Evolutionary conservation across 1,284 basidiomycete genomes (phyloP).

Genomic region (Boletus sp.): DNA sequence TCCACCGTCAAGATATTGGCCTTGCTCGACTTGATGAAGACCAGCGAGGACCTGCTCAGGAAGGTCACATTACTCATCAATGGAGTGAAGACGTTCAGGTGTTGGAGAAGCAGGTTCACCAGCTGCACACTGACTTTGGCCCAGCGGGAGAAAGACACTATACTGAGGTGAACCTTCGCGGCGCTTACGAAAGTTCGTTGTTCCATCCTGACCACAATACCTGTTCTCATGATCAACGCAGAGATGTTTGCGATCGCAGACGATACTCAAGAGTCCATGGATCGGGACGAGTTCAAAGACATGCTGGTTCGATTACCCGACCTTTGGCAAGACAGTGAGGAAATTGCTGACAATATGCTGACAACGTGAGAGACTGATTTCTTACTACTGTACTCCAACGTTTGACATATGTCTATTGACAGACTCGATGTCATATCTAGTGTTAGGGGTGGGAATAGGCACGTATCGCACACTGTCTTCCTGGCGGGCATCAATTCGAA

Average conservation of each 20-base stretch:
- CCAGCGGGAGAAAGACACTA: conserved; percentile 44
- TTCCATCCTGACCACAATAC: neutral
- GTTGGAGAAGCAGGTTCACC: conserved; percentile 32
- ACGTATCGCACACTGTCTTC: conserved; percentile 50
- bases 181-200: conserved; percentile 47
- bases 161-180: conserved; percentile 45
- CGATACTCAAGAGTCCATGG: conserved; percentile 30
- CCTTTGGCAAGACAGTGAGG: conserved; percentile 51
- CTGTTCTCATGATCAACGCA: conserved; percentile 24
- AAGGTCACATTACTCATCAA: conserved; percentile 20
- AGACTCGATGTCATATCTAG: conserved; percentile 63
- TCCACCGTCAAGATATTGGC: conserved; percentile 43
- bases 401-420: conserved; percentile 1
- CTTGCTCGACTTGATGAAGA: conserved; percentile 13
- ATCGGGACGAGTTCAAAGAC: conserved; percentile 42
- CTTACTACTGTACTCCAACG: neutral
- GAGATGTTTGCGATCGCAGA: conserved; percentile 38
- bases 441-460: conserved; percentile 44
- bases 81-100: conserved; percentile 44
- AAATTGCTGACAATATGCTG: conserved; percentile 47
- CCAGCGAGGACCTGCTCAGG: neutral
- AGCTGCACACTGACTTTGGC: conserved; percentile 38
- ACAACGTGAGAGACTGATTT: conserved; percentile 44
- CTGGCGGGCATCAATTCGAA: conserved; percentile 51
- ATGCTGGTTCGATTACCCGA: conserved; percentile 48